These are phyloP conservation scores for Isoetes taiwanensis DNA, from an alignment of 75 land plant genomes.

Conservation along the genomic window DNA sequence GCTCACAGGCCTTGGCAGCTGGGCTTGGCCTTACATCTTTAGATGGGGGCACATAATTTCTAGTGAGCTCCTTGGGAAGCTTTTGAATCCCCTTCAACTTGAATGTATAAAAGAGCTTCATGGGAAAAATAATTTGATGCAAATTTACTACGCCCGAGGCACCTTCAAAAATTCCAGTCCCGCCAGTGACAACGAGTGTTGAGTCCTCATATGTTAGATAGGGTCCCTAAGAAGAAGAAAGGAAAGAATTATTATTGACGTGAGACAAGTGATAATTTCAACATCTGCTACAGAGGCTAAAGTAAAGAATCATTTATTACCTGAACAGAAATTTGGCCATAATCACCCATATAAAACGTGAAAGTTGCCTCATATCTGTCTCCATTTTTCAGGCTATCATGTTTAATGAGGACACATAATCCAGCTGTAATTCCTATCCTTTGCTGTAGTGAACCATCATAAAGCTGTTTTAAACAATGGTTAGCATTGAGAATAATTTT, in stretches of 20 bases:
- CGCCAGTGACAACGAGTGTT: constrained; percentile 64
- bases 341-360: constrained; percentile 90
- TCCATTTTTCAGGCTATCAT: constrained; percentile 50
- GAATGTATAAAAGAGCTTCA: constrained; percentile 84
- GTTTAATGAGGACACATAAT: constrained; percentile 50
- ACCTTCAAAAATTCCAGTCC: constrained; percentile 74
- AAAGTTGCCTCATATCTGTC: constrained; percentile 76
- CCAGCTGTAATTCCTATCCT: constrained; percentile 81
- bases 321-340: constrained; percentile 66
- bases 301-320: too few species aligned
- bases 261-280: too few species aligned
- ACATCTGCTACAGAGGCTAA: too few species aligned
- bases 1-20: constrained; percentile 46
- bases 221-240: too few species aligned
- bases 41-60: constrained; percentile 35
- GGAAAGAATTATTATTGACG: too few species aligned
- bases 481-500: too few species aligned
- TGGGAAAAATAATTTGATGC: constrained; percentile 62
- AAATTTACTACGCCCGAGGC: constrained; percentile 65
- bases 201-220: constrained; percentile 72
- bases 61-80: constrained; percentile 40
- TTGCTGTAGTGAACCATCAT: constrained; percentile 56
- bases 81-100: constrained; percentile 55
- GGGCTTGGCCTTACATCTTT: constrained; percentile 34
- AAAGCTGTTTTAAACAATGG: constrained; percentile 50